Evolutionary conservation across 805 yeast species (phyloP), one percentile per base, ranked within the genome.

Genomic region (Monosporozyma yasuniensis): DNA sequence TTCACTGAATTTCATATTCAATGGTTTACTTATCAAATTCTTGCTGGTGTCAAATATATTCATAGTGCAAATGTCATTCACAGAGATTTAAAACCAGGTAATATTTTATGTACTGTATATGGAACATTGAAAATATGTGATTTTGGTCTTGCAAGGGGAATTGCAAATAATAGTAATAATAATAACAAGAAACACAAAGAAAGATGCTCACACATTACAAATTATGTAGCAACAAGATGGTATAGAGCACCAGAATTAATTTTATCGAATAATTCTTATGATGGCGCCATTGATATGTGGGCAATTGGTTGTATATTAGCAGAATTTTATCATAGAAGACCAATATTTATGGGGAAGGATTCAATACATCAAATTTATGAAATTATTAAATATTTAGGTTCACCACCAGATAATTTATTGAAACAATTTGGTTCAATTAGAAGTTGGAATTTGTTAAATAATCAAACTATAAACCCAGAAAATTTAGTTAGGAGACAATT

Each of bases 181-280:
- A 18, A 14, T n/a, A 14, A 3, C 16, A 42, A 25, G 18, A n/a
- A 39, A 51, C 4, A 42, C 22, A 18, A 25, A 11, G n/a, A n/a
- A n/a, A n/a, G n/a, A n/a, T n/a, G n/a, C 32, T 60, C 69, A 28
- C 72, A 77, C 14, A 85, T 86, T 25, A 86, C 95, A 10, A 83
- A 80, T 57, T 90, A 90, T 61, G 96, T 90, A 22, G 96, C 96
- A 0, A 90, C 97, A 0, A 70, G 97, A 51, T 90, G 96, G 96
- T 90, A 90, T 61, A 73, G 98, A 43, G 96, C 97, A 0, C 98
- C 98, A 0, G 98, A 90, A 60, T 72, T 90, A 45, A 78, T 90
- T 42, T 66, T 89, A 32, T 75, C 85, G 10, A 73, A 76, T 50
- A 75, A 72, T 47, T 60, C 57, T 16, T 87, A 87, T 61, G 75